These are phyloP conservation scores for Rubia yunnanensis DNA, from an alignment of 257 asterid species.

Conservation along the genomic window DNA sequence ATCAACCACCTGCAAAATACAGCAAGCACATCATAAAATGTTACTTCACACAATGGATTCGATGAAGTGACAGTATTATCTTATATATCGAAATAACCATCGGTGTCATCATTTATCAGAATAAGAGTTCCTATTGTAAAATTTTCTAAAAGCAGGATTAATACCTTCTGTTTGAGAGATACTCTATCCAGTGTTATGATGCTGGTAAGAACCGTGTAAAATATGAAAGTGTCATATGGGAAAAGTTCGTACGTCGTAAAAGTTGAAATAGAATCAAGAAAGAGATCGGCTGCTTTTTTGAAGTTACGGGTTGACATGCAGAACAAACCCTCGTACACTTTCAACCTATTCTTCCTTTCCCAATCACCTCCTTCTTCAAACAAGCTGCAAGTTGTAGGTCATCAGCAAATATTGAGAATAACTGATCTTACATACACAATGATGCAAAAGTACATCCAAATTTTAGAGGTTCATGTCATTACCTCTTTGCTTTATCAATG, in stretches of 20 bases:
- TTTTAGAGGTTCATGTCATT: neutral
- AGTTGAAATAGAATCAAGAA: conserved; percentile 94
- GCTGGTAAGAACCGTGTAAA: conserved; percentile 83
- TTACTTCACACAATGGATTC: neutral
- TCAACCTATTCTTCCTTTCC: conserved; percentile 94
- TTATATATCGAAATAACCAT: neutral
- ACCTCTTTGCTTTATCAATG: conserved; percentile 96
- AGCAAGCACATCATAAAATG: conserved; percentile 4
- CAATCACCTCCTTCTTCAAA: conserved; percentile 98
- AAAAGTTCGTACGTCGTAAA: conserved; percentile 95
- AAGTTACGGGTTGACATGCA: conserved; percentile 96
- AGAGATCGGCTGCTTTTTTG: conserved; percentile 84
- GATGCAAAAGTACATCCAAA: neutral
- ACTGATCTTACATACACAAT: neutral
- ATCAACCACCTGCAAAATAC: conserved; percentile 71
- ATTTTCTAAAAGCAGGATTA: neutral
- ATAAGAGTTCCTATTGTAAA: neutral
- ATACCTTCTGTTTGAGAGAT: conserved; percentile 82
- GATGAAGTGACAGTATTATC: neutral
- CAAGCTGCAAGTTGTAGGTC: conserved; percentile 41
- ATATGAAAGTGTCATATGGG: conserved; percentile 79
- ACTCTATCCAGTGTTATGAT: conserved; percentile 87
- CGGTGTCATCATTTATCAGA: neutral
- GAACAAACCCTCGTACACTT: conserved; percentile 88
- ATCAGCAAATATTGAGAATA: conserved; percentile 12